Evolutionary conservation across 2,329 filamentous ascomycete species (phyloP).

Genomic region (Aspergillus flavus): DNA sequence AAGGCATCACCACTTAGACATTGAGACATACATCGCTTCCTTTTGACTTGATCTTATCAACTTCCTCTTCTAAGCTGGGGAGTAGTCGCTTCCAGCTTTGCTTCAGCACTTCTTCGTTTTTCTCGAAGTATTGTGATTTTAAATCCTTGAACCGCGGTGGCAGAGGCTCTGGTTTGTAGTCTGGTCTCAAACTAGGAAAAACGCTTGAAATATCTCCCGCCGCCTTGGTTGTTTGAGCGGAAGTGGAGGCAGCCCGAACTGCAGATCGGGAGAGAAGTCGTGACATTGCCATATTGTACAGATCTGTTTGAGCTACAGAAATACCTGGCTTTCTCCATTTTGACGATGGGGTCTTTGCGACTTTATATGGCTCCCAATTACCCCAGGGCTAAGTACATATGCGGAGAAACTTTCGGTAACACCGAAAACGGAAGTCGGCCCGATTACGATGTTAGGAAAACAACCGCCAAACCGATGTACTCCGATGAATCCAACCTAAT

Average conservation of each 20-base stretch:
- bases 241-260: constrained; percentile 34
- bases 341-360: not conserved
- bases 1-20: not conserved
- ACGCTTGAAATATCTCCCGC: constrained; percentile 52
- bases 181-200: constrained; percentile 49
- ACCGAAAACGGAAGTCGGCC: constrained; percentile 14
- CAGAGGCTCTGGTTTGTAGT: constrained; percentile 45
- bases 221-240: constrained; percentile 44
- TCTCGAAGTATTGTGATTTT: constrained; percentile 41
- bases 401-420: constrained; percentile 14
- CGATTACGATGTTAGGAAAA: constrained; percentile 12
- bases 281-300: constrained; percentile 31
- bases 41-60: constrained; percentile 42
- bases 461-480: constrained; percentile 7
- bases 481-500: too few species aligned
- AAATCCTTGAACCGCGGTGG: constrained; percentile 46
- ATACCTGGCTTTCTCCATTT: too few species aligned
- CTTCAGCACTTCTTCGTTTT: constrained; percentile 42
- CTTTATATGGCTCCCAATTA: constrained; percentile 22
- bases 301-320: not conserved
- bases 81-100: constrained; percentile 48
- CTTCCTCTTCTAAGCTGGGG: constrained; percentile 41
- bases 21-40: constrained; percentile 42
- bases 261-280: constrained; percentile 31
- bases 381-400: constrained; percentile 9